Evolutionary conservation across 352 stramenopile genomes (phyloP).

Genomic region (Phytophthora hibernalis): DNA sequence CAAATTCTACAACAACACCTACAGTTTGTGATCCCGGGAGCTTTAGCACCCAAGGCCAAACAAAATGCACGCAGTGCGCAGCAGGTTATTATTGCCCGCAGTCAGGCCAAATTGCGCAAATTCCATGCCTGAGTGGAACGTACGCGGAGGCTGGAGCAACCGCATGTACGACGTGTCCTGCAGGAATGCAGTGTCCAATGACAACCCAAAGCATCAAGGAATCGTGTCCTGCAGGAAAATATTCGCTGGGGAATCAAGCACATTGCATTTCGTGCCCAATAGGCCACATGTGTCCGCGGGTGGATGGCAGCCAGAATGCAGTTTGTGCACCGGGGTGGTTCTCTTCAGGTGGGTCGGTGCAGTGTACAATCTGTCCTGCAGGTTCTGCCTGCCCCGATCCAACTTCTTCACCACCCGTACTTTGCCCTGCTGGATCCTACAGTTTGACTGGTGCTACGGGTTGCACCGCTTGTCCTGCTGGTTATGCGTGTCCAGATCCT

Average conservation of each 20-base stretch:
- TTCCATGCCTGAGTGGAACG: slow-evolving; percentile 55
- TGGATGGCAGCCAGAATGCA: slow-evolving; percentile 58
- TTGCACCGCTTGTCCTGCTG: slow-evolving; percentile 71
- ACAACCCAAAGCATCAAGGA: slow-evolving; percentile 49
- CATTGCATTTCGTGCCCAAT: slow-evolving; percentile 55
- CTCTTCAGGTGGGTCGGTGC: slow-evolving; percentile 39
- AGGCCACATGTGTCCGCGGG: slow-evolving; percentile 60
- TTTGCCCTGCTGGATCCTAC: slow-evolving; percentile 68
- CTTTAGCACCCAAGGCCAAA: slow-evolving; percentile 58
- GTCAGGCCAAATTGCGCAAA: slow-evolving; percentile 45
- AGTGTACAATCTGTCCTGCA: slow-evolving; percentile 75
- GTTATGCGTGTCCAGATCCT: slow-evolving; percentile 78
- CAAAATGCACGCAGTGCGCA: slow-evolving; percentile 59
- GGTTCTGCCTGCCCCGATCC: slow-evolving; percentile 62
- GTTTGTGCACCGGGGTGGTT: slow-evolving; percentile 54
- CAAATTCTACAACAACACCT: slow-evolving; percentile 34
- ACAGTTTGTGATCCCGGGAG: slow-evolving; percentile 54
- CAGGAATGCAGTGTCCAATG: slow-evolving; percentile 68
- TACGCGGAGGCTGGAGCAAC: slow-evolving; percentile 57
- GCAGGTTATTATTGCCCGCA: slow-evolving; percentile 70
- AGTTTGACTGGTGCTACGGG: slow-evolving; percentile 54
- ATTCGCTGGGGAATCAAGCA: slow-evolving; percentile 59
- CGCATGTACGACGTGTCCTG: slow-evolving; percentile 55
- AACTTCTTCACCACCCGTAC: slow-evolving; percentile 31
- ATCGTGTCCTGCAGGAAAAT: slow-evolving; percentile 62